Evolutionary conservation across 2,329 filamentous ascomycete genomes (phyloP), one percentile per base, ranked within the genome.

Genomic region (Leptographium flavum): DNA sequence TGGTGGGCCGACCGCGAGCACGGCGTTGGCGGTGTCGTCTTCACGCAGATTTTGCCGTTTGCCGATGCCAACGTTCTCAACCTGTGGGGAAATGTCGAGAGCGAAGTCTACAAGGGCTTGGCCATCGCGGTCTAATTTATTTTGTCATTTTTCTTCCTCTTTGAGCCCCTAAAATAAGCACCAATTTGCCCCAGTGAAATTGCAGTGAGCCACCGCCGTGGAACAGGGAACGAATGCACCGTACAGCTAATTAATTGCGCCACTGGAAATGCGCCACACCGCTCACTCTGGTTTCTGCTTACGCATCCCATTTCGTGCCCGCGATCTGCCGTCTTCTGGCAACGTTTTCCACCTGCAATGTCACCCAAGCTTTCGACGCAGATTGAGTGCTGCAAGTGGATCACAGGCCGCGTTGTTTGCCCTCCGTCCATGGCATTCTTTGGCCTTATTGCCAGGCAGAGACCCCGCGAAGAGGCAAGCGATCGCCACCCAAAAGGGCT

Each of bases 1-100:
- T 79, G 73, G 72, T 79, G 73, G 73, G 61, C 62, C 35, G 74
- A 79, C 58, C 59, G 73, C 11, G 71, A 75, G 56, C 70, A 66
- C 49, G 74, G 71, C 1, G 60, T 77, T 47, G 73, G 65, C 0
- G 69, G 67, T 1, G 60, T 71, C 10, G 54, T 71, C 6, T 61
- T 58, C 38, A 60, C 60, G 27, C 69, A 72, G 55, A 63, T 71
- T 25, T 40, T 72, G 51, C 68, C 69, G 0, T 69, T 69, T 54
- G 61, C 43, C 1, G 61, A 69, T 43, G 42, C 50, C 2, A 54
- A 62, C 2, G 61, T 69, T 5, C 8, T 63, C 5, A 53, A 54
- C 1, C 41, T 68, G 25, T 68, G 63, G 63, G 45, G 42, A 4
- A 48, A 52, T 14, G 45, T 65, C 9, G 63, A 65, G 51, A 45